A percentile compares a stretch with the other conserved stretches of the same genome.
phyloP scores from a whole-genome alignment of 169 alveolate species.

The Plasmodium berghei region DNA sequence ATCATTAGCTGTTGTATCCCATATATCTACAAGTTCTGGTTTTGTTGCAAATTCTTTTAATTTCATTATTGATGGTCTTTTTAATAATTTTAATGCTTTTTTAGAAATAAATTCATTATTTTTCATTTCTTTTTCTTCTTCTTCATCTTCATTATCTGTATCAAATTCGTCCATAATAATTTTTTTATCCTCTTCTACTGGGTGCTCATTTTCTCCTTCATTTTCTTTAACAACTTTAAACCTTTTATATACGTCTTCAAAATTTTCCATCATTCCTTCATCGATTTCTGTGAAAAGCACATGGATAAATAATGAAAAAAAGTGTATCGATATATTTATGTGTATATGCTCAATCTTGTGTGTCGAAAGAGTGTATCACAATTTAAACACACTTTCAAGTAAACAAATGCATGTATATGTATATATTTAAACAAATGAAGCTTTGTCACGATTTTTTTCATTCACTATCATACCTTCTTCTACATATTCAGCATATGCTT shows the following conservation, averaged over 20 bases:
- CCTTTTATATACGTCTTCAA: slow-evolving; percentile 61
- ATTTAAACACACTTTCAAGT: neutral
- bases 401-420: neutral
- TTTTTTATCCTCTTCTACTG: slow-evolving; percentile 16
- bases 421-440: neutral
- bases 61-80: slow-evolving; percentile 76
- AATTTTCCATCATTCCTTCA: slow-evolving; percentile 6
- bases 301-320: neutral
- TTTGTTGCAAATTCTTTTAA: slow-evolving; percentile 83
- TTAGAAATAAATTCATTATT: slow-evolving; percentile 37
- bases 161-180: slow-evolving; percentile 3
- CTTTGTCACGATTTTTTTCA: neutral
- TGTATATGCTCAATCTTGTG: neutral
- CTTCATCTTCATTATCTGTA: slow-evolving; percentile 34
- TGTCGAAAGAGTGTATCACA: neutral
- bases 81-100: slow-evolving; percentile 64
- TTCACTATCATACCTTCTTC: slow-evolving; percentile 46
- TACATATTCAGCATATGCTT: slow-evolving; percentile 45
- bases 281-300: slow-evolving; percentile 16
- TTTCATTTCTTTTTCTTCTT: slow-evolving; percentile 12
- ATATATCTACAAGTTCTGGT: slow-evolving; percentile 94
- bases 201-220: slow-evolving; percentile 26
- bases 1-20: slow-evolving; percentile 97
- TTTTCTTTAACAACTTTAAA: slow-evolving; percentile 35
- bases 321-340: neutral